These are phyloP conservation scores for Rhynchospora pubera DNA, from an alignment of 176 grass and related monocot genomes.

Conservation along the genomic window DNA sequence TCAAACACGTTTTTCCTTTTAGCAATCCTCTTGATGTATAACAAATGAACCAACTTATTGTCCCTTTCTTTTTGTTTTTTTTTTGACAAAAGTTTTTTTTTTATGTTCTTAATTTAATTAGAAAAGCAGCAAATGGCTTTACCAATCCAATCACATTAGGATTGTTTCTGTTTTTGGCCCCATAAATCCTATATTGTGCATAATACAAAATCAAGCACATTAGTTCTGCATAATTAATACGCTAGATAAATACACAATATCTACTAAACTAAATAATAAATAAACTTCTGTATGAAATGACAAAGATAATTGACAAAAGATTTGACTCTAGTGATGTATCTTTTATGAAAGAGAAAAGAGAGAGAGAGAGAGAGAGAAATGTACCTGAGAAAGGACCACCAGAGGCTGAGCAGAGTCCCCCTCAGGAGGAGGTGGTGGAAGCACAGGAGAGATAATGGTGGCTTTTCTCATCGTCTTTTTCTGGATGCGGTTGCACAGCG, in stretches of 20 bases:
- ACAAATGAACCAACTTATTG: not conserved
- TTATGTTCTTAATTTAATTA: too few relatives aligned
- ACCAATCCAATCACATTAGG: not conserved
- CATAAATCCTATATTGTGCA: not conserved
- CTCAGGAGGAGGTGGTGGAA: slow-evolving; percentile 23
- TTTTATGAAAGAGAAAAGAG: not conserved
- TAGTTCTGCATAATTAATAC: too few relatives aligned
- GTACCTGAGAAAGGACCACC: slow-evolving; percentile 36
- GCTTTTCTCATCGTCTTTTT: slow-evolving; percentile 56
- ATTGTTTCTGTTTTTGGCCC: not conserved
- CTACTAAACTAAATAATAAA: not conserved
- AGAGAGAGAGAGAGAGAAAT: too few relatives aligned
- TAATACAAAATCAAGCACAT: not conserved
- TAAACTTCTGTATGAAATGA: not conserved
- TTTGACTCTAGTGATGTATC: not conserved
- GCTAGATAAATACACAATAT: not conserved
- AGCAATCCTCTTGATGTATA: not conserved
- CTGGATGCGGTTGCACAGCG: slow-evolving; percentile 43
- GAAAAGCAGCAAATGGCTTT: too few relatives aligned
- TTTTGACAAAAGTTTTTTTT: not conserved
- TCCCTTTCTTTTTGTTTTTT: not conserved
- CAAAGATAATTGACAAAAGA: not conserved
- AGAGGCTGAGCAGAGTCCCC: slow-evolving; percentile 23
- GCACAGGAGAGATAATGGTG: slow-evolving; percentile 45
- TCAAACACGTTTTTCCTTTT: not conserved